Percentiles rank a stretch among this genome's conserved stretches.
These are phyloP conservation scores for Irpex sp. DNA, from an alignment of 1,284 basidiomycete genomes.

Conservation along the genomic window DNA sequence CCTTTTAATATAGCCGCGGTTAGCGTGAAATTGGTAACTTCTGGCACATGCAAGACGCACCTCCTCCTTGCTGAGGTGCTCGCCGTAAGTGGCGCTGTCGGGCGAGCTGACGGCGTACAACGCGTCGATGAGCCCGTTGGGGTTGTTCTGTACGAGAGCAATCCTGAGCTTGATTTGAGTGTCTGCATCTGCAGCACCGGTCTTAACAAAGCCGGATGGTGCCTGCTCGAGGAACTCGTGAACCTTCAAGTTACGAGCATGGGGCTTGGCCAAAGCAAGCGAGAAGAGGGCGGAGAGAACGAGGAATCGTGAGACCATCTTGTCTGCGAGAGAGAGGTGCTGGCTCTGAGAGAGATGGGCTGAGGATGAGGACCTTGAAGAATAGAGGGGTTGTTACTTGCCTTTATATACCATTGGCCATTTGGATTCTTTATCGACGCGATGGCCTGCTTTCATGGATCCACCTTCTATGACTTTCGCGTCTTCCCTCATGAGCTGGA, in stretches of 20 bases:
- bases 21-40: background rate
- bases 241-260: slow-evolving; percentile 15
- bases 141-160: background rate
- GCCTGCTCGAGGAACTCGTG: slow-evolving; percentile 16
- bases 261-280: slow-evolving; percentile 24
- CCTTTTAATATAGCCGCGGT: slow-evolving; percentile 20
- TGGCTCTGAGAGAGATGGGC: background rate
- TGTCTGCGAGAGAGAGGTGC: background rate
- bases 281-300: slow-evolving; percentile 28
- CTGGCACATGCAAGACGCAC: background rate
- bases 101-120: slow-evolving; percentile 4
- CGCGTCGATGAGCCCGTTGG: slow-evolving; percentile 1
- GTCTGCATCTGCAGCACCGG: background rate
- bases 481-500: background rate
- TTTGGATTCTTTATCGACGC: background rate
- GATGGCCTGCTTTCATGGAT: background rate
- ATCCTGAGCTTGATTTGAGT: slow-evolving; percentile 2
- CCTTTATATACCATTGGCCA: background rate
- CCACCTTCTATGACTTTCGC: background rate
- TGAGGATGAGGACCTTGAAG: background rate
- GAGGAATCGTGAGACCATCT: slow-evolving; percentile 1
- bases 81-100: slow-evolving; percentile 21
- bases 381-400: background rate
- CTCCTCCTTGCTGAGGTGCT: slow-evolving; percentile 22
- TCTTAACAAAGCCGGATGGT: slow-evolving; percentile 11